Conservation (phyloP, 345 rosid genomes). For the Hibiscus mutabilis region DNA sequence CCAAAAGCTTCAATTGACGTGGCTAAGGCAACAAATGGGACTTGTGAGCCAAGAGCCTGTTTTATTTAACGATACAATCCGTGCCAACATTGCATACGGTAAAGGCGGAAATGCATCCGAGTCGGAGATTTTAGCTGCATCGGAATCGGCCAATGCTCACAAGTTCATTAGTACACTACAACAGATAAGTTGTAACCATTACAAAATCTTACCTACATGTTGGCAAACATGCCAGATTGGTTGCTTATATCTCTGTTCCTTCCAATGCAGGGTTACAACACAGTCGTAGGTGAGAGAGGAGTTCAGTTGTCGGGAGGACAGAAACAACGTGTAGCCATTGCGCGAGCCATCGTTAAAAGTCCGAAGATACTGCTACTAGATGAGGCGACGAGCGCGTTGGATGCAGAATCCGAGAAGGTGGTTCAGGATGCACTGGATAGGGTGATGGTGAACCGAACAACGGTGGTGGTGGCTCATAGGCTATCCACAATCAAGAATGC, state of each 20-base stretch:
- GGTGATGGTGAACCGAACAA: constrained; percentile 52
- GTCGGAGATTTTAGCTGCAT: constrained; percentile 61
- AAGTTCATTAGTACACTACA: constrained; percentile 33
- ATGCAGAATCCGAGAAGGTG: constrained; percentile 62
- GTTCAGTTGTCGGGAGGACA: constrained; percentile 73
- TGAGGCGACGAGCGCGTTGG: constrained; percentile 72
- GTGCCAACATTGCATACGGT: constrained; percentile 76
- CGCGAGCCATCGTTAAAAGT: constrained; percentile 60
- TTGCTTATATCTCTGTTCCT: background rate
- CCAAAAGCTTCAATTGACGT: constrained; percentile 46
- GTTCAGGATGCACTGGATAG: constrained; percentile 67
- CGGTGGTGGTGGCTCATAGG: constrained; percentile 58
- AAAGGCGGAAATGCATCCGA: constrained; percentile 65
- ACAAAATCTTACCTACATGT: background rate
- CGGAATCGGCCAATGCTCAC: constrained; percentile 75
- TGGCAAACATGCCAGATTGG: background rate
- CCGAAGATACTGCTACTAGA: constrained; percentile 62
- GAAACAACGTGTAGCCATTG: constrained; percentile 72
- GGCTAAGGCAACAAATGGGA: constrained; percentile 81
- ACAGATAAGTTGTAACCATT: background rate
- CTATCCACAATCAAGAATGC: constrained; percentile 59
- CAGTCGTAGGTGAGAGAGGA: constrained; percentile 67
- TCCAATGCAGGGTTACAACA: constrained; percentile 50
- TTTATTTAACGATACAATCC: constrained; percentile 65
- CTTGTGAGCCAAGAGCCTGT: constrained; percentile 79